A percentile compares a stretch with the other conserved stretches of the same genome.
Conservation (phyloP, 257 asterid genomes). For the Nicotiana tabacum region DNA sequence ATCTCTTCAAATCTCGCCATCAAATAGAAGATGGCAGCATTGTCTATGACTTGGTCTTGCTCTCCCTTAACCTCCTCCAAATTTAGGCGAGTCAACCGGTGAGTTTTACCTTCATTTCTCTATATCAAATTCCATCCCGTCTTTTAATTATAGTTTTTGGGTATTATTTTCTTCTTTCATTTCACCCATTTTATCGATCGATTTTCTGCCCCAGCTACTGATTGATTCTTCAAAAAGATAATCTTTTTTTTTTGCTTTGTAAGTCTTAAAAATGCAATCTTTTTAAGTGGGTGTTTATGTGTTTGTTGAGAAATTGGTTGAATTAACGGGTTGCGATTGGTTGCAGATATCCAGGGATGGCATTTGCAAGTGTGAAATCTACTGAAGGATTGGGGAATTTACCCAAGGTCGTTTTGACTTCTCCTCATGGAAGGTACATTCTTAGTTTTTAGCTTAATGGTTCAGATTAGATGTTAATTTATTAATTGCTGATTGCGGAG, state of each 20-base stretch:
- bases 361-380: conserved; percentile 63
- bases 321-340: background rate
- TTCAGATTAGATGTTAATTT: background rate
- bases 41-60: conserved; percentile 42
- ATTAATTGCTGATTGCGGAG: background rate
- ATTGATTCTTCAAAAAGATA: background rate
- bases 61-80: conserved; percentile 45
- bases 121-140: background rate
- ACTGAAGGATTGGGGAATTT: conserved; percentile 75
- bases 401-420: conserved; percentile 70
- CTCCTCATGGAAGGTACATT: conserved; percentile 74
- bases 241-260: background rate
- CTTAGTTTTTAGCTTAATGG: background rate
- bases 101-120: conserved; percentile 16
- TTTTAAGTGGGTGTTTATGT: background rate
- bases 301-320: conserved; percentile 6
- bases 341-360: conserved; percentile 62
- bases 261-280: conserved; percentile 2
- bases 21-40: conserved; percentile 47
- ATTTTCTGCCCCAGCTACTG: background rate
- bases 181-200: background rate
- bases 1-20: background rate
- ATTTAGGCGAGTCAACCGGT: conserved; percentile 70
- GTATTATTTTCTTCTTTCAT: background rate
- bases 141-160: background rate